Percentiles rank a stretch among this genome's conserved stretches.
phyloP scores from a whole-genome alignment of 2,329 filamentous ascomycete species.

The Fonsecaea erecta region DNA sequence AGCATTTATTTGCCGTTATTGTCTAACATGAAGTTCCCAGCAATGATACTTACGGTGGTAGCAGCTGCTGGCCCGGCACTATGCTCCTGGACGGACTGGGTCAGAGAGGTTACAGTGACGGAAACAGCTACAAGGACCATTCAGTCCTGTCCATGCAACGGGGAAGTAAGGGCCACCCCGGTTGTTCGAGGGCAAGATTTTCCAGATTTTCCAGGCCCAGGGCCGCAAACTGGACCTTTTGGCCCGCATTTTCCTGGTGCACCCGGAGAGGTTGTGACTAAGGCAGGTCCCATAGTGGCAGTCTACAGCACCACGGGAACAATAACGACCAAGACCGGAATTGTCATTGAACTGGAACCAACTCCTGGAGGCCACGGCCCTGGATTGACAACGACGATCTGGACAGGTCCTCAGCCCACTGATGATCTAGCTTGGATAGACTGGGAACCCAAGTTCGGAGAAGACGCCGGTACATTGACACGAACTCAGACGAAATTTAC shows the following conservation, averaged over 20 bases:
- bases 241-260: conserved; percentile 4
- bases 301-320: conserved; percentile 41
- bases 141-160: conserved; percentile 31
- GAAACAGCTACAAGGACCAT: conserved; percentile 23
- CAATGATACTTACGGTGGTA: conserved; percentile 23
- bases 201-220: neutral
- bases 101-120: conserved; percentile 28
- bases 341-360: conserved; percentile 23
- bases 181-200: conserved; percentile 10
- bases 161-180: conserved; percentile 21
- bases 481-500: conserved; percentile 23
- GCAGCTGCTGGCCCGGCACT: conserved; percentile 19
- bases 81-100: conserved; percentile 27
- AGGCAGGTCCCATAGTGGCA: conserved; percentile 54
- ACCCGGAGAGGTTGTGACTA: conserved; percentile 20
- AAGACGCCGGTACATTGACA: neutral
- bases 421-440: conserved; percentile 26
- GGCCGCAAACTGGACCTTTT: conserved; percentile 2
- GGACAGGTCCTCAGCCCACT: conserved; percentile 24
- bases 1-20: neutral
- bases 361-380: conserved; percentile 12
- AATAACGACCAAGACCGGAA: conserved; percentile 28
- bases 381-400: conserved; percentile 27
- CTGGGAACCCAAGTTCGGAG: conserved; percentile 9
- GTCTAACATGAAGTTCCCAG: conserved; percentile 25